Conservation (phyloP, 768 basidiomycete species). For the Lactarius sp. region DNA sequence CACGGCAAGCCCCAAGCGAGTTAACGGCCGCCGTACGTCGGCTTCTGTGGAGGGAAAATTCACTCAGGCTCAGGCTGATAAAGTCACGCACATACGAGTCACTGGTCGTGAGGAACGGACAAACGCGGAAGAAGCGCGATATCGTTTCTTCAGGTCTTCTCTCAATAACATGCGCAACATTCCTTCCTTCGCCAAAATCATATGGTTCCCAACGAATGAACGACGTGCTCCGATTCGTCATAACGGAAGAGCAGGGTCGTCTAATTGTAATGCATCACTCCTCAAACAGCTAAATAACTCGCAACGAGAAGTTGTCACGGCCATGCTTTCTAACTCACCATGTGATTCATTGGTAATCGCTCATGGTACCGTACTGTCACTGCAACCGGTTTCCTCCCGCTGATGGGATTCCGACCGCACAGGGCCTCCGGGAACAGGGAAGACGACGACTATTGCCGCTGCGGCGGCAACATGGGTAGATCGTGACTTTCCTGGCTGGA, state of each 20-base stretch:
- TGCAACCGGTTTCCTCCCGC: neutral
- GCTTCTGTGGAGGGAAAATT: neutral
- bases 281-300: slow-evolving; percentile 2
- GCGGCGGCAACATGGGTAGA: slow-evolving; percentile 13
- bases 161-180: neutral
- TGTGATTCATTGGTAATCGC: slow-evolving; percentile 16
- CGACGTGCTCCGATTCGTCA: neutral
- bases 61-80: neutral
- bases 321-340: slow-evolving; percentile 6
- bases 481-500: slow-evolving; percentile 42
- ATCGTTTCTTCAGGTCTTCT: slow-evolving; percentile 1
- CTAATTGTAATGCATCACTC: no score
- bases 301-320: slow-evolving; percentile 7
- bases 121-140: slow-evolving; percentile 4
- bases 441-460: slow-evolving; percentile 18
- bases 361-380: slow-evolving; percentile 3
- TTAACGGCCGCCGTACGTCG: slow-evolving; percentile 1
- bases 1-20: neutral
- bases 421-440: slow-evolving; percentile 23
- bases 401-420: neutral
- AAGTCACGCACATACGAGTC: slow-evolving; percentile 7
- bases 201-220: slow-evolving; percentile 9
- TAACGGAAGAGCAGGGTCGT: neutral
- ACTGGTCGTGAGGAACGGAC: slow-evolving; percentile 18
- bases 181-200: neutral